Evolutionary conservation across 176 grass and related monocot species (phyloP).

Genomic region (Zoysia pacifica): DNA sequence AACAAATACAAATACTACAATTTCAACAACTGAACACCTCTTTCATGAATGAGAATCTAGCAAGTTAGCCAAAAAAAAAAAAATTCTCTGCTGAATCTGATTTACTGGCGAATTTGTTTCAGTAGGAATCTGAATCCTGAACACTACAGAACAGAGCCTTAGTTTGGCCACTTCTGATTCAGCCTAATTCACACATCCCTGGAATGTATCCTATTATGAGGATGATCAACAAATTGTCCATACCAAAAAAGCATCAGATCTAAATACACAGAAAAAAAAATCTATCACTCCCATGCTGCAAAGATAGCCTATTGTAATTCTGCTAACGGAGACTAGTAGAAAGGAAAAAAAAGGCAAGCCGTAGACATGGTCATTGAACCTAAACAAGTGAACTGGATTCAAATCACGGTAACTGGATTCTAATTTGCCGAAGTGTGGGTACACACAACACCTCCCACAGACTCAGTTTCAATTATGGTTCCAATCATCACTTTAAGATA

Average conservation of each 20-base stretch:
- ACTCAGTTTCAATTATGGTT: background rate
- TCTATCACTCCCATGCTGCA: background rate
- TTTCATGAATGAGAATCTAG: too few species aligned
- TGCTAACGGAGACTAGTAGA: background rate
- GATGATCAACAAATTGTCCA: background rate
- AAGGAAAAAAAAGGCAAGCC: background rate
- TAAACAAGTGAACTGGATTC: background rate
- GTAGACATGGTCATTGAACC: background rate
- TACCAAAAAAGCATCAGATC: background rate
- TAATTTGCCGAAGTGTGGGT: background rate
- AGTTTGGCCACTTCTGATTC: background rate
- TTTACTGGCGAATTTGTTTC: too few species aligned
- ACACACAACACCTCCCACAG: background rate
- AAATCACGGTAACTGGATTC: background rate
- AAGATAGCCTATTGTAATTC: background rate
- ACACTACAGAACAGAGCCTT: background rate
- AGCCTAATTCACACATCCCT: background rate
- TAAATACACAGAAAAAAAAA: background rate
- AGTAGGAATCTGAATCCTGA: too few species aligned
- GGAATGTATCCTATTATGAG: background rate
- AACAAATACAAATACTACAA: too few species aligned
- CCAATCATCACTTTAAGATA: background rate
- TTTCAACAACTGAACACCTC: too few species aligned
- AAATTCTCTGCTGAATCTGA: too few species aligned
- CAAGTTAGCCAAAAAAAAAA: too few species aligned